phyloP scores from a whole-genome alignment of 2,329 filamentous ascomycete genomes.

The Nigrospora osmanthi region DNA sequence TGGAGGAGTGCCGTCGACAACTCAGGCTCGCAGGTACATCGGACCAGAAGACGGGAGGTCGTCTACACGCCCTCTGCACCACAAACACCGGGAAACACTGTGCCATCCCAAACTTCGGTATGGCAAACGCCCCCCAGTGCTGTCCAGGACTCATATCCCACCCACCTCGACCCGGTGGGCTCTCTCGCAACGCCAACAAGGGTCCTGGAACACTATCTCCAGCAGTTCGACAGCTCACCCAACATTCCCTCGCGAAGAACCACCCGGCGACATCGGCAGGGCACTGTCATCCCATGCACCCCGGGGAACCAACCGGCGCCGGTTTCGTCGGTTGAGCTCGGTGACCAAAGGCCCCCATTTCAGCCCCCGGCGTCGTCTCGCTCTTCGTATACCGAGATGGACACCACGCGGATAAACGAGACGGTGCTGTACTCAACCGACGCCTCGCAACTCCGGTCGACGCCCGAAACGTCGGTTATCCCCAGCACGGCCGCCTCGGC shows the following conservation, averaged over 20 bases:
- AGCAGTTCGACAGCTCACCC: slow-evolving; percentile 21
- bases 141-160: slow-evolving; percentile 47
- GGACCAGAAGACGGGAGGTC: neutral
- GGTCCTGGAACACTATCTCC: slow-evolving; percentile 40
- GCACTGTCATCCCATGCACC: slow-evolving; percentile 1
- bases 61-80: neutral
- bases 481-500: no score
- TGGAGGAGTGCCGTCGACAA: slow-evolving; percentile 39
- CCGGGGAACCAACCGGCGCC: neutral
- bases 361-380: slow-evolving; percentile 1
- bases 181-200: slow-evolving; percentile 39
- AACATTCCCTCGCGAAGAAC: slow-evolving; percentile 6
- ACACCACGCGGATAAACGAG: no score
- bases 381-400: no score
- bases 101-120: slow-evolving; percentile 20
- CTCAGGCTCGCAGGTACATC: slow-evolving; percentile 13
- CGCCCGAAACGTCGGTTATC: no score
- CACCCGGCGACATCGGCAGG: slow-evolving; percentile 3
- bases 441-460: no score
- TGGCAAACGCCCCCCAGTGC: slow-evolving; percentile 39
- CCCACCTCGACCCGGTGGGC: slow-evolving; percentile 20
- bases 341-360: neutral
- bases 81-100: neutral
- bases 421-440: no score
- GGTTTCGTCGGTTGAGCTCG: neutral